These are phyloP conservation scores for Arthrobotrys sinensis DNA, from an alignment of 2,329 filamentous ascomycete genomes.

Conservation along the genomic window DNA sequence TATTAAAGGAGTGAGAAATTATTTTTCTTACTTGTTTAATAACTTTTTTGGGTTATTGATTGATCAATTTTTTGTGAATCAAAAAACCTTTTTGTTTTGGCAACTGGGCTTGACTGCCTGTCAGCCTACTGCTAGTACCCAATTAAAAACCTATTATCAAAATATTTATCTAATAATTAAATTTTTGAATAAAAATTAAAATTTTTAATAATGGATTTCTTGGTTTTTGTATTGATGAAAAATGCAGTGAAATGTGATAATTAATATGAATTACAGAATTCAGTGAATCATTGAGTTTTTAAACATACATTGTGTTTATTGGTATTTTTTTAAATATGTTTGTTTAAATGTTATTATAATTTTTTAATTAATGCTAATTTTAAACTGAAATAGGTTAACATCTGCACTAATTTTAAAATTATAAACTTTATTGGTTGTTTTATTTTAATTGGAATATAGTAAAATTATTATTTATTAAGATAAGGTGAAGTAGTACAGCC, in stretches of 20 bases:
- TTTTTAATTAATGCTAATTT: conserved; percentile 26
- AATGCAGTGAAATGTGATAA: conserved; percentile 70
- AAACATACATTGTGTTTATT: conserved; percentile 68
- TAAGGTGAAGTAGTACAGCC: conserved; percentile 28
- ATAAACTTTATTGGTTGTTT: conserved; percentile 15
- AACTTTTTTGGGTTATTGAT: background rate
- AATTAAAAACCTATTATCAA: conserved; percentile 68
- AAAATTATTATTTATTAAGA: conserved; percentile 48
- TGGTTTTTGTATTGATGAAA: conserved; percentile 70
- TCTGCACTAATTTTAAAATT: conserved; percentile 13
- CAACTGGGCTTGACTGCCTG: conserved; percentile 69
- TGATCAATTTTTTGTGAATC: background rate
- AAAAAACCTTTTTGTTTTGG: conserved; percentile 68
- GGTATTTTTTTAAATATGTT: conserved; percentile 67
- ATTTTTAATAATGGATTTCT: conserved; percentile 69
- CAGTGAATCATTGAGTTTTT: conserved; percentile 69
- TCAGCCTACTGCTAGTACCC: conserved; percentile 70
- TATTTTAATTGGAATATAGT: conserved; percentile 11
- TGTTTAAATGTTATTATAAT: conserved; percentile 67
- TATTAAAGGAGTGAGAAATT: conserved; percentile 64
- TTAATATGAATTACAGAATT: conserved; percentile 67
- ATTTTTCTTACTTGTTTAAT: background rate
- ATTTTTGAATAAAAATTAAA: conserved; percentile 63
- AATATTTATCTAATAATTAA: conserved; percentile 64
- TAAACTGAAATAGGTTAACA: conserved; percentile 63